Evolutionary conservation across 2,329 filamentous ascomycete species (phyloP), one percentile per base, ranked within the genome.

Genomic region (Colletotrichum phormii): DNA sequence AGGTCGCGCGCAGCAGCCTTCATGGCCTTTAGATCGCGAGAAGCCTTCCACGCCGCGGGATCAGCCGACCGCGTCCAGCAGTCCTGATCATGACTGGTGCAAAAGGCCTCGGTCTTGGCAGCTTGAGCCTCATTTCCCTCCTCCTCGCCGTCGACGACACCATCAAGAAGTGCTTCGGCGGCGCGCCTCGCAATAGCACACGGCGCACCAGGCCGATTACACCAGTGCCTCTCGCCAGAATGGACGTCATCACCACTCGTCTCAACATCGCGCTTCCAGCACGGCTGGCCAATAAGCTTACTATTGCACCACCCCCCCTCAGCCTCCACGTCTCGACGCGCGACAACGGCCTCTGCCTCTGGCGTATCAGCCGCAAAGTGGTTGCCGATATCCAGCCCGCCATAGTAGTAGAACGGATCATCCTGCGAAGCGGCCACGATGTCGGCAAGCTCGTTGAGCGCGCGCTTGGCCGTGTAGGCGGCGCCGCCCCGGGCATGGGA

Each of bases 361-460:
- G 51, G 29, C 26, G 67, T 60, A 63, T 75, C 75, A 35, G 75
- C 69, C 31, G 71, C 72, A 75, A 80, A 79, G 67, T 76, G 64
- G 6, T 75, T 64, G 46, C 77, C 75, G 33, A 83, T 77, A 29
- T 74, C 71, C 65, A 85, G 81, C 24, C 70, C 72, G 67, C 68
- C 35, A 80, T 81, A 82, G 78, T 78, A 84, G 49, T 75, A 75
- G 8, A 73, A 68, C 26, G 82, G 78, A 71, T 81, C 77, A 42
- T 73, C 64, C 13, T 79, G 72, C 63, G 79, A 75, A 59, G 79
- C 77, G 60, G 84, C 80, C 57, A 83, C 75, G 65, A 83, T 63
- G 67, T 77, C 75, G 74, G 83, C 82, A 54, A 86, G 82, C 70
- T 85, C 80, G 76, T 81, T 77, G 74, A 84, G 67, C 73, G 81